Conservation (phyloP, 2,329 filamentous ascomycete species). For the Cercospora sp. region DNA sequence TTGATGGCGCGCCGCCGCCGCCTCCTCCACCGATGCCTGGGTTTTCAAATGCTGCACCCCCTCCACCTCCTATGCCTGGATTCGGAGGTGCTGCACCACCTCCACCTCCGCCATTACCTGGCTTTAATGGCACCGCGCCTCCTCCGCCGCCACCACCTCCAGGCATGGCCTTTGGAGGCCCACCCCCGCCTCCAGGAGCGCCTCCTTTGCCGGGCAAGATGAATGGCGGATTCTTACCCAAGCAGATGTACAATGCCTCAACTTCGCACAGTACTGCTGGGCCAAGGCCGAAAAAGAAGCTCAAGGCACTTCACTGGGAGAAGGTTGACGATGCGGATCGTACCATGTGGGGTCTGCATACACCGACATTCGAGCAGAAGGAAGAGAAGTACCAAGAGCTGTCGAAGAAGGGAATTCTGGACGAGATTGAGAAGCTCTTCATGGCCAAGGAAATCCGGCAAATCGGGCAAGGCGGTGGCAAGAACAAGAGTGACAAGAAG, state of each 20-base stretch:
- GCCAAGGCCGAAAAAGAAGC: conserved; percentile 95
- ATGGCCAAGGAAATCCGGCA: conserved; percentile 95
- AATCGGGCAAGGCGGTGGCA: conserved; percentile 66
- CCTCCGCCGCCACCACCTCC: conserved; percentile 53
- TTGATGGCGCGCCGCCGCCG: conserved; percentile 44
- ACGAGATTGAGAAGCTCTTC: conserved; percentile 97
- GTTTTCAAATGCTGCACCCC: conserved; percentile 40
- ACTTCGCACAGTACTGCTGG: conserved; percentile 71
- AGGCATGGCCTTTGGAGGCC: conserved; percentile 57
- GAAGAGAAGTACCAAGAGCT: conserved; percentile 96
- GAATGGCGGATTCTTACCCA: conserved; percentile 71
- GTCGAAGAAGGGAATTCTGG: conserved; percentile 89
- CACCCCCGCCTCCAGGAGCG: conserved; percentile 65
- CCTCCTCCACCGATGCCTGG: conserved; percentile 50
- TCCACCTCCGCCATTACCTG: conserved; percentile 49
- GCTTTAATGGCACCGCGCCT: conserved; percentile 44
- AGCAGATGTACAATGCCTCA: conserved; percentile 57
- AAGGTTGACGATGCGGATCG: conserved; percentile 91
- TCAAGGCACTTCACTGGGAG: conserved; percentile 99
- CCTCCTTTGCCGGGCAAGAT: conserved; percentile 61
- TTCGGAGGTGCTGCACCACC: conserved; percentile 41
- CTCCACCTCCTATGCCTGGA: conserved; percentile 50
- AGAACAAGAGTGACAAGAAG: conserved; percentile 87
- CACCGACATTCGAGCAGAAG: conserved; percentile 80
- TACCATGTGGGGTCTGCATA: conserved; percentile 88